phyloP scores from a whole-genome alignment of 495 filamentous ascomycete genomes.

The Talaromyces liani region DNA sequence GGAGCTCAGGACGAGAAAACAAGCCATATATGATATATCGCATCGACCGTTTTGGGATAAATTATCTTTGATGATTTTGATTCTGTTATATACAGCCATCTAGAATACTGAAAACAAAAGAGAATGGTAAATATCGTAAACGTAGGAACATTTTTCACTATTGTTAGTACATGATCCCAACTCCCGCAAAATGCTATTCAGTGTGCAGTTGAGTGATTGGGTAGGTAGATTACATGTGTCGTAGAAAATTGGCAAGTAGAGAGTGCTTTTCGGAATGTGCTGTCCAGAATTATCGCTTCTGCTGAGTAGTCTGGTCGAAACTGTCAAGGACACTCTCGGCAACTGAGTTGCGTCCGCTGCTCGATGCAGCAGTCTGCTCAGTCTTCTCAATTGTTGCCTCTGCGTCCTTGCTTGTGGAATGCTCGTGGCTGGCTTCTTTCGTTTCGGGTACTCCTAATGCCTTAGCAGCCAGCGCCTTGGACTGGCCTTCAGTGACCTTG shows the following conservation, averaged over 20 bases:
- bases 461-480: constrained; percentile 55
- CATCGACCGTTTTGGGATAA: background rate
- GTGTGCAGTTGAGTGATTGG: constrained; percentile 1
- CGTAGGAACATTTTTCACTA: background rate
- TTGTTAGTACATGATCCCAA: constrained; percentile 5
- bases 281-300: constrained; percentile 19
- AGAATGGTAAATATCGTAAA: background rate
- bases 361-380: constrained; percentile 7
- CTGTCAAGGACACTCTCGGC: constrained; percentile 42
- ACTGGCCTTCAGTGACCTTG: constrained; percentile 83
- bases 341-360: constrained; percentile 28
- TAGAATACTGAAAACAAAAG: background rate
- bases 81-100: background rate
- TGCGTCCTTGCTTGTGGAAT: background rate
- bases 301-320: constrained; percentile 44
- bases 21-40: background rate
- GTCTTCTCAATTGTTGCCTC: constrained; percentile 11
- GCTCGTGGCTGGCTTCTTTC: constrained; percentile 14
- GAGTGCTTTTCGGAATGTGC: background rate
- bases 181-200: constrained; percentile 7
- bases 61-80: background rate
- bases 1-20: constrained; percentile 7
- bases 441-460: constrained; percentile 24
- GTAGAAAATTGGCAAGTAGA: background rate
- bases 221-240: background rate